Base-by-base conservation (phyloP, 768 basidiomycete species). In the Naganishia randhawae region DNA sequence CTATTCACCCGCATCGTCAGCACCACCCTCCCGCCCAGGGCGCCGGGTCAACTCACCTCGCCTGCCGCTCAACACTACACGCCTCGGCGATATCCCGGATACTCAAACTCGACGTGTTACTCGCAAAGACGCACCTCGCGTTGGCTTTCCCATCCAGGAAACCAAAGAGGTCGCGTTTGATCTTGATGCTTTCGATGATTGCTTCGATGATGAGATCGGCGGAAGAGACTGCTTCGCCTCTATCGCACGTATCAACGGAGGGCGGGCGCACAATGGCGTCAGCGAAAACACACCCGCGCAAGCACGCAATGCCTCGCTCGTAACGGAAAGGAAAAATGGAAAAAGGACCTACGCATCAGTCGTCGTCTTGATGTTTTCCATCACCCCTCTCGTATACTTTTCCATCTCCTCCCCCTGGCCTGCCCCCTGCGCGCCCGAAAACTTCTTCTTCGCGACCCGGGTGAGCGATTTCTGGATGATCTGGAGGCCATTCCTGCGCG, bases 131-230 rank as follows among this genome's bases (percentile, higher is more conserved):
- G 61, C 81, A 80, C 13, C 72, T 45, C 39, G 50, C 29, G 1
- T 54, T 65, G n/a, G 31, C 52, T 11, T 39, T 54, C 29, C 7
- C 4, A 67, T 83, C 82, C 11, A 83, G 67, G 64, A 78, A 73
- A 0, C 71, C 71, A 63, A 83, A 82, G 50, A 83, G 71, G 50
- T 81, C 80, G 42, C 81, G 73, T 72, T 83, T 82, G 55, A 80
- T 77, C 67, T 78, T 76, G 55, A 83, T 68, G 66, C 77, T 77
- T 67, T 83, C 82, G 66, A 83, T 81, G 63, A 83, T 82, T 6
- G 82, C 82, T 72, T 83, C 82, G 32, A 83, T 74, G 37, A 83
- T 82, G 41, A 82, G 68, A 68, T 83, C 81, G 1, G 80, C 70
- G 0, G 74, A 53, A 6, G 74, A 54, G 4, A 82, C 81, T 0